These are phyloP conservation scores for Jasminum sambac DNA, from an alignment of 257 asterid species.

Conservation along the genomic window DNA sequence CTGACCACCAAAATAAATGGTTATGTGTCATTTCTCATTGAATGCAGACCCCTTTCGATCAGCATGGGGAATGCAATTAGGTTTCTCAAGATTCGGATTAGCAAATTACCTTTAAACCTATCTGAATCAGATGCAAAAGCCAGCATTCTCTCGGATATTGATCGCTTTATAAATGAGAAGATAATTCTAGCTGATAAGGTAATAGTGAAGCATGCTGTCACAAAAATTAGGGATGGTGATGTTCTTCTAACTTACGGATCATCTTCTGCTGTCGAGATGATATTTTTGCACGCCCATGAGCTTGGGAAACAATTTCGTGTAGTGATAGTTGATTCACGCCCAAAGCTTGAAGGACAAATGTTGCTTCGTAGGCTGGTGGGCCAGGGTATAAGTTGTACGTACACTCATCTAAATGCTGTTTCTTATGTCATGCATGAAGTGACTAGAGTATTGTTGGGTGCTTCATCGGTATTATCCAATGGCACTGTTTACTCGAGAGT, in stretches of 20 bases:
- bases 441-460: slow-evolving; percentile 78
- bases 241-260: slow-evolving; percentile 85
- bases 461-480: slow-evolving; percentile 78
- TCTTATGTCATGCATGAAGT: slow-evolving; percentile 86
- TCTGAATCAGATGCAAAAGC: slow-evolving; percentile 82
- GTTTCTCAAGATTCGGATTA: slow-evolving; percentile 69
- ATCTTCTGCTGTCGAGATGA: slow-evolving; percentile 84
- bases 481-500: slow-evolving; percentile 94
- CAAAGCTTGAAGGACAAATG: slow-evolving; percentile 83
- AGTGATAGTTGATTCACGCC: slow-evolving; percentile 83
- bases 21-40: slow-evolving; percentile 65
- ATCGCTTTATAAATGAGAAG: slow-evolving; percentile 64
- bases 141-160: slow-evolving; percentile 60
- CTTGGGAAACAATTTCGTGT: slow-evolving; percentile 78
- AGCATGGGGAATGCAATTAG: slow-evolving; percentile 92
- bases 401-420: slow-evolving; percentile 81
- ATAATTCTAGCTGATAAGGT: slow-evolving; percentile 79
- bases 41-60: slow-evolving; percentile 88
- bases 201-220: slow-evolving; percentile 79
- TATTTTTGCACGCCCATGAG: slow-evolving; percentile 77
- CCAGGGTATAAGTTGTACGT: slow-evolving; percentile 78
- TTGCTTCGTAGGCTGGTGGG: slow-evolving; percentile 78
- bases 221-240: slow-evolving; percentile 81
- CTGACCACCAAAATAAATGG: slow-evolving; percentile 66
- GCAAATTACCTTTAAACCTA: slow-evolving; percentile 56